Base-by-base conservation (phyloP, 805 yeast genomes). In the Zygotorulaspora chibaensis region DNA sequence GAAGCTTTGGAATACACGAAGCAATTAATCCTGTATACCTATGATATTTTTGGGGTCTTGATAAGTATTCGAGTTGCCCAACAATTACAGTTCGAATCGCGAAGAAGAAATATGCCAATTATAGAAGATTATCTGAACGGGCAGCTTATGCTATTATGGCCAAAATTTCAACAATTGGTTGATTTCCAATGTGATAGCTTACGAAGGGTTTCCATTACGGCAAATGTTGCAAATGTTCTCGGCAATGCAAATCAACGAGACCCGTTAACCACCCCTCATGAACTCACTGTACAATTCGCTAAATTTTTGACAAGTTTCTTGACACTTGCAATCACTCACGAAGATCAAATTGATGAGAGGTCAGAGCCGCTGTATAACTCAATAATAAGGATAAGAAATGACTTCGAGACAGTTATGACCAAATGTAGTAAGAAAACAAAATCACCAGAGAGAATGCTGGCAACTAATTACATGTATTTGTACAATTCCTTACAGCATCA, bases 251-350 rank as follows among this genome's bases (percentile, higher is more conserved):
- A 45, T 9, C 53, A 48, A 16, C 63, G 68, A 33, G 62, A 67
- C 9, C 53, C 69, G 2, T 48, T 59, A 13, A 53, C 61, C 5
- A 52, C 66, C 2, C 87, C 88, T 0, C 79, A 81, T 52, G 78
- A 74, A 11, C 62, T 90, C 28, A 87, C 97, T 0, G 89, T 87
- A 53, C 86, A 84, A 45, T 86, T 87, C 65, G 82, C 95, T 1
- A 80, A 78, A 43, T 76, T 84, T 45, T 57, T 91, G 9, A 75
- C 80, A 53, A 91, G 91, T 5, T 63, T 93, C 25, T 68, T 90
- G 43, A 80, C 80, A 35, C 68, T 91, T 35, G 70, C 74, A 10
- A 54, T 62, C 2, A 59, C 65, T 11, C 68, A 68, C 40, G 58
- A 59, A 30, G 58, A 53, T 17, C 56, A 56, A 29, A 51, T 55